These are phyloP conservation scores for Prunella vulgaris DNA, from an alignment of 257 asterid genomes.

Conservation along the genomic window DNA sequence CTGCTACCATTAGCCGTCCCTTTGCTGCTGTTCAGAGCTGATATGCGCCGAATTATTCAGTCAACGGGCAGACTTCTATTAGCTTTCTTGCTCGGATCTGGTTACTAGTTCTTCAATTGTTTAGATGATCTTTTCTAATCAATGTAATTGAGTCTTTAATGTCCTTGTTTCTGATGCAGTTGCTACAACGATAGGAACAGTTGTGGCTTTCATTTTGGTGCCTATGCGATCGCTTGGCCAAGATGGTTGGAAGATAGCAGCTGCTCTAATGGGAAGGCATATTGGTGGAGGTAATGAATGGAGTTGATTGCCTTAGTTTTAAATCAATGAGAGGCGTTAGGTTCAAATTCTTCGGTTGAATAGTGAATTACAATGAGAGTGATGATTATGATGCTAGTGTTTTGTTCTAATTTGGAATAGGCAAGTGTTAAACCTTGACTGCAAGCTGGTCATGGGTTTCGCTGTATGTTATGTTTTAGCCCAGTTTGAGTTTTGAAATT, in stretches of 20 bases:
- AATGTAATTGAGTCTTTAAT: not conserved
- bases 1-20: constrained; percentile 91
- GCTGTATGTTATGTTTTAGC: no score
- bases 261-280: constrained; percentile 97
- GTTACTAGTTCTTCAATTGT: constrained; percentile 17
- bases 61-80: constrained; percentile 78
- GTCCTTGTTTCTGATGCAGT: constrained; percentile 34
- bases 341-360: not conserved
- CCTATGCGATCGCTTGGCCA: constrained; percentile 85
- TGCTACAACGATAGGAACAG: constrained; percentile 83
- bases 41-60: constrained; percentile 65
- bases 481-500: no score
- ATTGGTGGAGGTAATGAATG: constrained; percentile 94
- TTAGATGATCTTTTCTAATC: not conserved
- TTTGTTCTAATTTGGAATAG: not conserved
- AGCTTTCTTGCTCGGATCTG: constrained; percentile 93
- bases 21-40: constrained; percentile 79
- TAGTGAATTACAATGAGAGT: not conserved
- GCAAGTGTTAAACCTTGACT: no score
- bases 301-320: not conserved
- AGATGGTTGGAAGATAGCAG: constrained; percentile 96
- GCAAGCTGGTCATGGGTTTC: no score
- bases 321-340: no score
- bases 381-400: not conserved
- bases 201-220: constrained; percentile 64